Evolutionary conservation across 2,329 filamentous ascomycete species (phyloP).

Genomic region (Exophiala sp.): DNA sequence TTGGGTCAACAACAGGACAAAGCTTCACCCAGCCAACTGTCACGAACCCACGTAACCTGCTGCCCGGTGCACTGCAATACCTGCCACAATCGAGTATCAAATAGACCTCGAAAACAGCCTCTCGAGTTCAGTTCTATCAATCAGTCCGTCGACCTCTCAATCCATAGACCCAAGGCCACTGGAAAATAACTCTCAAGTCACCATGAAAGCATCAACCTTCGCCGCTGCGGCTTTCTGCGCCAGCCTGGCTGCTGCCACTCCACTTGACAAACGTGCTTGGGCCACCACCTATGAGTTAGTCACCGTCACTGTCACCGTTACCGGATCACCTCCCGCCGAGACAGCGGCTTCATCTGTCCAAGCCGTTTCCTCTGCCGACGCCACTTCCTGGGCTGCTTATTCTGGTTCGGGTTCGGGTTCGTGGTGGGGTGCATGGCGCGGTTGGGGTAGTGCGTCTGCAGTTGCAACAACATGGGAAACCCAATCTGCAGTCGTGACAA

Average conservation of each 20-base stretch:
- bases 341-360: constrained; percentile 5
- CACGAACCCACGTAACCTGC: constrained; percentile 11
- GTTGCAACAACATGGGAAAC: neutral
- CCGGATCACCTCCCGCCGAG: constrained; percentile 22
- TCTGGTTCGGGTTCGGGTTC: constrained; percentile 1
- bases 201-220: constrained; percentile 24
- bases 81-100: constrained; percentile 19
- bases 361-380: constrained; percentile 2
- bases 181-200: constrained; percentile 3
- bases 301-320: constrained; percentile 37
- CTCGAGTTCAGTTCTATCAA: constrained; percentile 3
- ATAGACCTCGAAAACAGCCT: constrained; percentile 8
- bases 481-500: neutral
- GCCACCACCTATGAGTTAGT: constrained; percentile 30
- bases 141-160: constrained; percentile 7
- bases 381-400: neutral
- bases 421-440: constrained; percentile 3
- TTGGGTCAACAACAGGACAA: constrained; percentile 15
- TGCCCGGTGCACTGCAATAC: constrained; percentile 18
- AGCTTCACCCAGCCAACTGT: constrained; percentile 12
- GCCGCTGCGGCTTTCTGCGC: constrained; percentile 36
- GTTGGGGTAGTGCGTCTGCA: neutral
- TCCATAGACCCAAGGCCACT: constrained; percentile 3
- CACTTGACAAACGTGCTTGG: constrained; percentile 35
- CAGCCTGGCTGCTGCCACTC: constrained; percentile 33